A percentile compares a stretch with the other conserved stretches of the same genome.
Conservation (phyloP, 2,329 filamentous ascomycete genomes). For the Tolypocladium endophyticum region DNA sequence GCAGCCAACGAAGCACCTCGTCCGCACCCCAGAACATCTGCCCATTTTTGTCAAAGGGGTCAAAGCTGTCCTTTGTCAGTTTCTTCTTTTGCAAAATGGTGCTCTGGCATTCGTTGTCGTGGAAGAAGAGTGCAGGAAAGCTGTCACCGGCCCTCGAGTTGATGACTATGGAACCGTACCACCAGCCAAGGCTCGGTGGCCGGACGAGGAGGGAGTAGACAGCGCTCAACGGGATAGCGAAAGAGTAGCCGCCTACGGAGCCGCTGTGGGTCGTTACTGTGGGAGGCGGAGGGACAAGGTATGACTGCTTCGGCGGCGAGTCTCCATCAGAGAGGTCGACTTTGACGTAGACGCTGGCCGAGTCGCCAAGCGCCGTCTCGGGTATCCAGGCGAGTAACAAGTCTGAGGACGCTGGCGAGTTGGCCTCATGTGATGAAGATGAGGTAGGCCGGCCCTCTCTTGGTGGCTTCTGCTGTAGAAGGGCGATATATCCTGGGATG, state of each 20-base stretch:
- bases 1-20: slow-evolving; percentile 85
- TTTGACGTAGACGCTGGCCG: slow-evolving; percentile 84
- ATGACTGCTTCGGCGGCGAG: slow-evolving; percentile 73
- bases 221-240: slow-evolving; percentile 80
- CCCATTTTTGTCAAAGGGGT: slow-evolving; percentile 77
- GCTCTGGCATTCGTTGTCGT: slow-evolving; percentile 91
- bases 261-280: slow-evolving; percentile 67
- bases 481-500: slow-evolving; percentile 83
- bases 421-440: slow-evolving; percentile 20
- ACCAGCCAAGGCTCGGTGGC: slow-evolving; percentile 92
- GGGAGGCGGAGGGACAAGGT: slow-evolving; percentile 84
- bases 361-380: slow-evolving; percentile 77
- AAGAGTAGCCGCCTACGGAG: slow-evolving; percentile 71
- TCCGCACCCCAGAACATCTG: slow-evolving; percentile 97
- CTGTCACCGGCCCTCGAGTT: slow-evolving; percentile 85
- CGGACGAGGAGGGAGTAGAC: slow-evolving; percentile 86
- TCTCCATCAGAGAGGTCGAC: slow-evolving; percentile 80
- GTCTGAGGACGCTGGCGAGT: slow-evolving; percentile 49
- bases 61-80: slow-evolving; percentile 71
- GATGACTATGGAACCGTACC: slow-evolving; percentile 92
- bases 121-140: slow-evolving; percentile 93
- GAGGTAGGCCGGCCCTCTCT: slow-evolving; percentile 25
- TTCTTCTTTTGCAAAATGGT: slow-evolving; percentile 92
- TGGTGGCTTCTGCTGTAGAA: slow-evolving; percentile 75
- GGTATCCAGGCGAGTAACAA: slow-evolving; percentile 90